These are phyloP conservation scores for Jamesozyma lodderae DNA, from an alignment of 805 yeast genomes.

Conservation along the genomic window DNA sequence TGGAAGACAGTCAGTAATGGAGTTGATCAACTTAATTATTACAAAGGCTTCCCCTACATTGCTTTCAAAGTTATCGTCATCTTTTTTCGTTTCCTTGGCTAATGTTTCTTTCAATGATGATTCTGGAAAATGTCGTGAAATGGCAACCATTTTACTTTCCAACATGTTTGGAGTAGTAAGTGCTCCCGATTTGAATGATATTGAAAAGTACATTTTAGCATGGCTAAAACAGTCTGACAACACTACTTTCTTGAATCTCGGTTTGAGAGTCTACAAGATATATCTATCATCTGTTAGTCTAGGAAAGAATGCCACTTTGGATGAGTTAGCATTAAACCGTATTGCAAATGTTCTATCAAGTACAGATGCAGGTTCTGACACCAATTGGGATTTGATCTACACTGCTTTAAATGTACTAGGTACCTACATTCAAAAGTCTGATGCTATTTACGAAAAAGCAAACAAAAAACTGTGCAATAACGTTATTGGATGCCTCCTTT, in stretches of 20 bases:
- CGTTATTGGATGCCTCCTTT: constrained; percentile 50
- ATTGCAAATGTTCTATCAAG: constrained; percentile 30
- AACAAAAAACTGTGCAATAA: constrained; percentile 41
- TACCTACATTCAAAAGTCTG: constrained; percentile 33
- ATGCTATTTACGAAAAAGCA: constrained; percentile 20
- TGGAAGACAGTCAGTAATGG: constrained; percentile 89
- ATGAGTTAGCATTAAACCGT: constrained; percentile 33
- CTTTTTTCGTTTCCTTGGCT: constrained; percentile 77
- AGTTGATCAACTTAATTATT: constrained; percentile 63
- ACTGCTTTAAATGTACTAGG: constrained; percentile 48
- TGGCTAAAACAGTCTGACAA: constrained; percentile 59
- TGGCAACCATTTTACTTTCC: constrained; percentile 57
- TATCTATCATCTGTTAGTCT: constrained; percentile 42
- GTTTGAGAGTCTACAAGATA: constrained; percentile 63
- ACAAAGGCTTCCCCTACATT: constrained; percentile 54
- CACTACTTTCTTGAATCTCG: constrained; percentile 53
- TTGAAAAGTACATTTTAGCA: constrained; percentile 35
- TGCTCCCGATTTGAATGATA: constrained; percentile 24
- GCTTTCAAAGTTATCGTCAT: constrained; percentile 50
- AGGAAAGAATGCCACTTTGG: constrained; percentile 33
- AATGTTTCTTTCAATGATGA: constrained; percentile 73
- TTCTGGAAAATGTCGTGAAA: constrained; percentile 69
- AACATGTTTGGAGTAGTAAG: constrained; percentile 46
- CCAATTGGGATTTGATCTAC: constrained; percentile 74
- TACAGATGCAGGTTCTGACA: constrained; percentile 35